These are phyloP conservation scores for Phellinidium pouzarii DNA, from an alignment of 1,284 basidiomycete genomes.

Conservation along the genomic window DNA sequence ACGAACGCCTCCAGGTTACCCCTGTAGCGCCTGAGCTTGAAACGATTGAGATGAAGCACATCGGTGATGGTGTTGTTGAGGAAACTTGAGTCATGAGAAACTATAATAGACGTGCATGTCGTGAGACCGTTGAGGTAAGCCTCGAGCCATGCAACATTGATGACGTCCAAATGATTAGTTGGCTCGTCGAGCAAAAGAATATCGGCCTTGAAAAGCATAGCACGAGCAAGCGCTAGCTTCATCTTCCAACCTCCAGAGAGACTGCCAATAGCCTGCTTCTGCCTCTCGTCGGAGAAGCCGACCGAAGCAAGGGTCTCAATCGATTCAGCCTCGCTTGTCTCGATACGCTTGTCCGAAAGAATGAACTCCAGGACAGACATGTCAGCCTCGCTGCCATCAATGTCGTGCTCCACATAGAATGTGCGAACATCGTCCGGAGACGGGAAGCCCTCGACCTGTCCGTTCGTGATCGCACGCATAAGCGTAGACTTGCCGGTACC, in stretches of 20 bases:
- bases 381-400: constrained; percentile 91
- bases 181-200: constrained; percentile 96
- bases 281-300: constrained; percentile 86
- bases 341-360: constrained; percentile 79
- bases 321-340: constrained; percentile 65
- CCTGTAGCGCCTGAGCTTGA: constrained; percentile 96
- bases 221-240: constrained; percentile 98
- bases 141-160: constrained; percentile 97
- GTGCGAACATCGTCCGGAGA: constrained; percentile 93
- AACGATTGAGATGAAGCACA: constrained; percentile 97
- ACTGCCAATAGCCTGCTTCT: constrained; percentile 80
- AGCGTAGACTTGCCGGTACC: constrained; percentile 98
- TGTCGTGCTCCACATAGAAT: constrained; percentile 99
- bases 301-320: constrained; percentile 81
- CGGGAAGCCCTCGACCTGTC: constrained; percentile 97
- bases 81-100: constrained; percentile 98
- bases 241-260: constrained; percentile 99
- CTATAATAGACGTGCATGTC: constrained; percentile 95
- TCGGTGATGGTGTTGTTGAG: constrained; percentile 99
- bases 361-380: constrained; percentile 91
- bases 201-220: constrained; percentile 98
- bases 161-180: constrained; percentile 96
- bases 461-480: constrained; percentile 94
- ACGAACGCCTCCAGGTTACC: constrained; percentile 98
- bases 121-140: constrained; percentile 87